Evolutionary conservation across 192 early-diverging fungal species (phyloP).

Genomic region (Podila clonocystis): DNA sequence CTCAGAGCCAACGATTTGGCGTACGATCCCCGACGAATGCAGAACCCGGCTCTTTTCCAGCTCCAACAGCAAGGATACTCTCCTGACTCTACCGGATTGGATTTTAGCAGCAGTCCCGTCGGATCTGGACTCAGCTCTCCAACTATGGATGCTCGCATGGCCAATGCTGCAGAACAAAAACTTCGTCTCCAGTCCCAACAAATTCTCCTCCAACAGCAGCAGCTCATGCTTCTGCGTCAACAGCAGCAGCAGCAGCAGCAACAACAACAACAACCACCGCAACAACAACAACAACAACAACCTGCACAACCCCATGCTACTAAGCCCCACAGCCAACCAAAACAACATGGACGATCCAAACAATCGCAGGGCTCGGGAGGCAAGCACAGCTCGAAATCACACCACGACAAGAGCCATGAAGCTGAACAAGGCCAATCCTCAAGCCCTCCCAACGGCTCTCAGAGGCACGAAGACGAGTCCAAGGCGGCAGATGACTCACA

Average conservation of each 20-base stretch:
- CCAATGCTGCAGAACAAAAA: conserved; percentile 56
- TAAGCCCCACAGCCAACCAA: conserved; percentile 23
- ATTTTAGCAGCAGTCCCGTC: conserved; percentile 6
- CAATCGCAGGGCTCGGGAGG: conserved; percentile 15
- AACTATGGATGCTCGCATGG: conserved; percentile 48
- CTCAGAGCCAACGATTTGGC: conserved; percentile 46
- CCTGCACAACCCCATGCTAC: conserved; percentile 38
- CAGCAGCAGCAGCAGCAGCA: conserved; percentile 60
- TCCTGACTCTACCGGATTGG: conserved; percentile 22
- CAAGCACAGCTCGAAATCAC: conserved; percentile 21
- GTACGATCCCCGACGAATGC: conserved; percentile 41
- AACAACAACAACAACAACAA: conserved; percentile 46
- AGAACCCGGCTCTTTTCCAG: conserved; percentile 35
- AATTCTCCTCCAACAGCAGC: conserved; percentile 59
- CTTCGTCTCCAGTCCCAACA: conserved; percentile 63
- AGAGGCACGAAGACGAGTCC: conserved; percentile 32
- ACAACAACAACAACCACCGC: conserved; percentile 55
- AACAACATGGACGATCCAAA: conserved; percentile 46
- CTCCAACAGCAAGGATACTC: conserved; percentile 49
- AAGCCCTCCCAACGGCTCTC: conserved; percentile 22
- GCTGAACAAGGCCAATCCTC: conserved; percentile 21
- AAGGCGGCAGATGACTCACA: conserved; percentile 13
- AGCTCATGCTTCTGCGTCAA: conserved; percentile 47
- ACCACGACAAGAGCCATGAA: conserved; percentile 20
- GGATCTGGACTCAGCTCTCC: conserved; percentile 41